A percentile compares a stretch with the other conserved stretches of the same genome.
Evolutionary conservation across 2,329 filamentous ascomycete genomes (phyloP).

Genomic region (Alternaria ethzedia): DNA sequence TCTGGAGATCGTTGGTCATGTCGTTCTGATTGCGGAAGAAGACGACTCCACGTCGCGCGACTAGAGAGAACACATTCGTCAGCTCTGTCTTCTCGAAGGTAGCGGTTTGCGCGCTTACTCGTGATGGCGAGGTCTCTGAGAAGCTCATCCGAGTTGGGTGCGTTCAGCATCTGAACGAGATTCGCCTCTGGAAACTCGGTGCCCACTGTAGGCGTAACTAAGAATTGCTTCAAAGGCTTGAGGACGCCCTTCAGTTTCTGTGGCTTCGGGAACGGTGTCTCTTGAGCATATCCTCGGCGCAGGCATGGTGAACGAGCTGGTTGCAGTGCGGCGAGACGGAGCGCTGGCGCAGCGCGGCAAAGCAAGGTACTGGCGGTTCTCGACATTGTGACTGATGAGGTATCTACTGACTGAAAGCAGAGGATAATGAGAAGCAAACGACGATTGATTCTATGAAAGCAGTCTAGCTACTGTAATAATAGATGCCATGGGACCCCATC

Average conservation of each 20-base stretch:
- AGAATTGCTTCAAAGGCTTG: conserved; percentile 6
- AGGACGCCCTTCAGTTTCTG: conserved; percentile 7
- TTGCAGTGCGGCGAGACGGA: neutral
- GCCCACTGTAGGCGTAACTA: conserved; percentile 9
- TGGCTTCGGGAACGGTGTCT: conserved; percentile 8
- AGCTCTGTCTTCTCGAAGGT: neutral
- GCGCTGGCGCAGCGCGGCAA: neutral
- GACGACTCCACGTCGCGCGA: conserved; percentile 4
- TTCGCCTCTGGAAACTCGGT: conserved; percentile 10
- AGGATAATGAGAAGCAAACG: neutral
- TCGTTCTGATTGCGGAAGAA: conserved; percentile 4
- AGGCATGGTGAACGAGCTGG: conserved; percentile 3
- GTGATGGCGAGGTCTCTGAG: conserved; percentile 7
- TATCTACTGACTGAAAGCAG: neutral
- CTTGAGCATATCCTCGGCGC: conserved; percentile 7
- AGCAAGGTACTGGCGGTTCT: conserved; percentile 1
- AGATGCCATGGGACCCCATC: neutral
- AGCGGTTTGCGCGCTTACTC: neutral
- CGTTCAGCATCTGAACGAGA: conserved; percentile 6
- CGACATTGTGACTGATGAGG: conserved; percentile 4
- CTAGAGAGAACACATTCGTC: neutral
- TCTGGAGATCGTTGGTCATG: conserved; percentile 9
- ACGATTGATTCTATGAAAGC: neutral
- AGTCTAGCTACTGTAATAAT: conserved; percentile 3
- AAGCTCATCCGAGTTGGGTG: conserved; percentile 6